phyloP scores from a whole-genome alignment of 805 yeast genomes.

The Cyberlindnera xylosilytica region DNA sequence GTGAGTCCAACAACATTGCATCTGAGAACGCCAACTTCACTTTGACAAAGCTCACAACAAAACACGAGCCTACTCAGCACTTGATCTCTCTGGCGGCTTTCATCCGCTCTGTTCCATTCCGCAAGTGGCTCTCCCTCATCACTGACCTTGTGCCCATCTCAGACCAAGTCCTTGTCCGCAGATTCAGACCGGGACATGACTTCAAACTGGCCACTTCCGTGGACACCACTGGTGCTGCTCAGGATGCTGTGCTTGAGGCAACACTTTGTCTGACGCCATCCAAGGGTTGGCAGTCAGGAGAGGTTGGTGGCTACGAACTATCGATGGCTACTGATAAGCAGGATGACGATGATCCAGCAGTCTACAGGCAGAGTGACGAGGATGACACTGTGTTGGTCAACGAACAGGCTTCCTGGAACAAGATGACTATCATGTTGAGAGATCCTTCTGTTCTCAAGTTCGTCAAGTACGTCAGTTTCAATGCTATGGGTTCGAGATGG shows the following conservation, averaged over 20 bases:
- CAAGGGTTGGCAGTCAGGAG: slow-evolving; percentile 84
- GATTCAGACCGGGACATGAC: slow-evolving; percentile 95
- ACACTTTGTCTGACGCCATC: slow-evolving; percentile 81
- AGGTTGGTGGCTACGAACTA: slow-evolving; percentile 90
- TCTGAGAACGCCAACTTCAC: slow-evolving; percentile 58
- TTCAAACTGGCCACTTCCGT: slow-evolving; percentile 81
- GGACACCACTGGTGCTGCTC: slow-evolving; percentile 22
- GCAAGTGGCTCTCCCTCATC: slow-evolving; percentile 62
- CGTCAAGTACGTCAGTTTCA: slow-evolving; percentile 84
- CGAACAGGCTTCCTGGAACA: slow-evolving; percentile 81
- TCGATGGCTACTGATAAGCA: slow-evolving; percentile 61
- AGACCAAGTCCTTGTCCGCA: slow-evolving; percentile 69
- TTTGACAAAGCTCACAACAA: slow-evolving; percentile 24
- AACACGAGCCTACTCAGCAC: slow-evolving; percentile 32
- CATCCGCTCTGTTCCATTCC: slow-evolving; percentile 58
- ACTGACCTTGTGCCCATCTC: slow-evolving; percentile 62
- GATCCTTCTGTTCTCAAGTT: slow-evolving; percentile 88
- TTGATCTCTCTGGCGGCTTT: slow-evolving; percentile 56
- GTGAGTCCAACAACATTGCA: slow-evolving; percentile 33
- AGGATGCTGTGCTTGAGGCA: slow-evolving; percentile 62
- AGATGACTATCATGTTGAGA: slow-evolving; percentile 69
- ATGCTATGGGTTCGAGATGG: slow-evolving; percentile 91
- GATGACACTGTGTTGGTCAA: slow-evolving; percentile 79
- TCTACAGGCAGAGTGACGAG: slow-evolving; percentile 51
- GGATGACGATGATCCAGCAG: slow-evolving; percentile 82